Percentiles rank a stretch among this genome's conserved stretches.
Conservation (phyloP, 495 filamentous ascomycete genomes). For the Choiromyces venosus region DNA sequence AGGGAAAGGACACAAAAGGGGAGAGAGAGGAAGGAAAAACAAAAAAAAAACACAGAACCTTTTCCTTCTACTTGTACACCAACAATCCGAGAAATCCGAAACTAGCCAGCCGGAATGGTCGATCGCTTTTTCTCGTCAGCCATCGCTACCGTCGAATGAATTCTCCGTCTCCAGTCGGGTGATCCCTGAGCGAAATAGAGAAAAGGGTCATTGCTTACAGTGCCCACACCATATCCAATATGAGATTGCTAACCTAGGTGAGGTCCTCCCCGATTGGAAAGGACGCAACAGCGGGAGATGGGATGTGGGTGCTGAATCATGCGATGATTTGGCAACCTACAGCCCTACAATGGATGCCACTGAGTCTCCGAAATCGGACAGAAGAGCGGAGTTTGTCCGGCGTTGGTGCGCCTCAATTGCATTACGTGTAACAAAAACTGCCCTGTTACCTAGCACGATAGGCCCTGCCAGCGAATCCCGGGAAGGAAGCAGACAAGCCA, state of each 20-base stretch:
- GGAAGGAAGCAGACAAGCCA: background rate
- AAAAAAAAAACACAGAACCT: slow-evolving; percentile 20
- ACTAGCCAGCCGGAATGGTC: slow-evolving; percentile 36
- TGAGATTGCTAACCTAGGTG: slow-evolving; percentile 33
- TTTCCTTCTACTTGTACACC: slow-evolving; percentile 17
- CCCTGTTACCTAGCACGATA: background rate
- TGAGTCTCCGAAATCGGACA: slow-evolving; percentile 38
- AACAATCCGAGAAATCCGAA: slow-evolving; percentile 29
- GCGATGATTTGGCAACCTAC: slow-evolving; percentile 39
- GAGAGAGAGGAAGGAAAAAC: slow-evolving; percentile 7
- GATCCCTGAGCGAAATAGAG: slow-evolving; percentile 33
- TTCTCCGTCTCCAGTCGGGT: slow-evolving; percentile 40
- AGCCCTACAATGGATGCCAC: slow-evolving; percentile 37
- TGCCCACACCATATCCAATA: slow-evolving; percentile 28
- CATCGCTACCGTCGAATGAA: slow-evolving; percentile 40
- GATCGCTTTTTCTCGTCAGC: slow-evolving; percentile 39
- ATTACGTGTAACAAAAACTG: slow-evolving; percentile 27
- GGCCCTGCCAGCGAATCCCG: background rate
- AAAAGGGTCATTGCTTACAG: slow-evolving; percentile 38
- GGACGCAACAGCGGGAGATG: slow-evolving; percentile 40
- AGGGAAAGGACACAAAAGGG: slow-evolving; percentile 35
- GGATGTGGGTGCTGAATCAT: slow-evolving; percentile 17
- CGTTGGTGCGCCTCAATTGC: slow-evolving; percentile 32
- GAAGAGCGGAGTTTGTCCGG: slow-evolving; percentile 33
- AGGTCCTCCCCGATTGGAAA: slow-evolving; percentile 38